Percentiles rank a stretch among this genome's conserved stretches.
These are phyloP conservation scores for Periconia digitata DNA, from an alignment of 2,329 filamentous ascomycete genomes.

Conservation along the genomic window DNA sequence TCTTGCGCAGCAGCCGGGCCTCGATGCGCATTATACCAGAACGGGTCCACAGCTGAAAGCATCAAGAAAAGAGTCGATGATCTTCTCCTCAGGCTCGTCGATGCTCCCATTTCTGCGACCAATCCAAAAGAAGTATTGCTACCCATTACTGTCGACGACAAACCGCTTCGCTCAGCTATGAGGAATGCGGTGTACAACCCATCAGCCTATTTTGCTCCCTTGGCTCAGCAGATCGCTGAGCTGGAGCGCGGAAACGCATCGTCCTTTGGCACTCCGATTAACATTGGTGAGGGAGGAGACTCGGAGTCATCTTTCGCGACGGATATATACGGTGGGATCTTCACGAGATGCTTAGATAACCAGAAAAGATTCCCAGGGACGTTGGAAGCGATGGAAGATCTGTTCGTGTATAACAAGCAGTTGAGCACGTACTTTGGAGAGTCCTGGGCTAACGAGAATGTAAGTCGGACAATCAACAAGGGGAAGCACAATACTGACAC, in stretches of 20 bases:
- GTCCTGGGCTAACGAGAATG: conserved; percentile 1
- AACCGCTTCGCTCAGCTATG: not conserved
- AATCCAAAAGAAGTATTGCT: conserved; percentile 1
- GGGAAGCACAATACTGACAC: too few relatives aligned
- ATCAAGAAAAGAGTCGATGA: conserved; percentile 9
- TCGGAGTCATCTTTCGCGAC: not conserved
- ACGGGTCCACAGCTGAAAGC: conserved; percentile 3
- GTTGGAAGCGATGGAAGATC: conserved; percentile 1
- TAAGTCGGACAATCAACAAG: too few relatives aligned
- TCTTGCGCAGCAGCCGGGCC: conserved; percentile 55
- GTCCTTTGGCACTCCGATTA: too few relatives aligned
- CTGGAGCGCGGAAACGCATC: not conserved
- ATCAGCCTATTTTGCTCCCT: not conserved
- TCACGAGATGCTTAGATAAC: conserved; percentile 3
- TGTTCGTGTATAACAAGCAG: conserved; percentile 1
- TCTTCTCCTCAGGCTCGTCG: conserved; percentile 6
- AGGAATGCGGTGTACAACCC: conserved; percentile 1
- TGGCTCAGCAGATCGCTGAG: not conserved
- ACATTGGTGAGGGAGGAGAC: too few relatives aligned
- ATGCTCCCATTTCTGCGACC: conserved; percentile 3
- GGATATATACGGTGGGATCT: too few relatives aligned
- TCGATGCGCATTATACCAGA: conserved; percentile 5
- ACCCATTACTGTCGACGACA: conserved; percentile 2
- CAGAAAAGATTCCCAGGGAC: conserved; percentile 7
- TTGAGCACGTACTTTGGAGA: conserved; percentile 11